A percentile compares a stretch with the other conserved stretches of the same genome.
Conservation (phyloP, 305 asterid species). For the Fraxinus latifolia region DNA sequence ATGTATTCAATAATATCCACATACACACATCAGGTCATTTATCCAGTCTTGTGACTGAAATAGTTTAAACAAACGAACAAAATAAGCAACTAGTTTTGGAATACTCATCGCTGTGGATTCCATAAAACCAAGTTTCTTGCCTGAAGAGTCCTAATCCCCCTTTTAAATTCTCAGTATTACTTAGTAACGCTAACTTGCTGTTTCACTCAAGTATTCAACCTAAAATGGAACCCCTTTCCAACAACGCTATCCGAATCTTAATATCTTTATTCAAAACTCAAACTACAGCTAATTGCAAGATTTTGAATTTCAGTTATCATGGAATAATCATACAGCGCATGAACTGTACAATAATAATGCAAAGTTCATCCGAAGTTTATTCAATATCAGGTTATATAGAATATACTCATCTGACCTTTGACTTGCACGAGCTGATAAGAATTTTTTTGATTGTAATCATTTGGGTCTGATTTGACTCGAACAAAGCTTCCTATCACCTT, state of each 20-base stretch:
- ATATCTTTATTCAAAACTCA: neutral
- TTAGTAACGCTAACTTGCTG: neutral
- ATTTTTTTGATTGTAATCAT: constrained; percentile 36
- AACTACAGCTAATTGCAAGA: neutral
- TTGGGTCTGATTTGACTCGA: constrained; percentile 52
- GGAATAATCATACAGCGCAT: neutral
- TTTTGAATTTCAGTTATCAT: neutral
- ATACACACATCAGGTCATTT: neutral
- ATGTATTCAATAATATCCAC: neutral
- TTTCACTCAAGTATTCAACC: neutral
- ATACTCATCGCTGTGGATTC: neutral
- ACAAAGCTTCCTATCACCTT: constrained; percentile 76
- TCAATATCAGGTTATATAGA: neutral
- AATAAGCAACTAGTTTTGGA: neutral
- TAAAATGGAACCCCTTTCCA: neutral
- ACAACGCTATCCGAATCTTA: neutral
- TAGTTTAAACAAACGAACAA: neutral
- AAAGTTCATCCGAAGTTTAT: constrained; percentile 1
- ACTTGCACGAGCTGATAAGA: constrained; percentile 69
- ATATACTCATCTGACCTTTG: constrained; percentile 51
- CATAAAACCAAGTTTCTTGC: neutral
- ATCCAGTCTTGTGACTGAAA: neutral
- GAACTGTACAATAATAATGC: constrained; percentile 9
- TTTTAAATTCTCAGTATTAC: neutral
- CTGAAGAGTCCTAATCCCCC: neutral